Base-by-base conservation (phyloP, 306 rosid species). In the Prunus mira region DNA sequence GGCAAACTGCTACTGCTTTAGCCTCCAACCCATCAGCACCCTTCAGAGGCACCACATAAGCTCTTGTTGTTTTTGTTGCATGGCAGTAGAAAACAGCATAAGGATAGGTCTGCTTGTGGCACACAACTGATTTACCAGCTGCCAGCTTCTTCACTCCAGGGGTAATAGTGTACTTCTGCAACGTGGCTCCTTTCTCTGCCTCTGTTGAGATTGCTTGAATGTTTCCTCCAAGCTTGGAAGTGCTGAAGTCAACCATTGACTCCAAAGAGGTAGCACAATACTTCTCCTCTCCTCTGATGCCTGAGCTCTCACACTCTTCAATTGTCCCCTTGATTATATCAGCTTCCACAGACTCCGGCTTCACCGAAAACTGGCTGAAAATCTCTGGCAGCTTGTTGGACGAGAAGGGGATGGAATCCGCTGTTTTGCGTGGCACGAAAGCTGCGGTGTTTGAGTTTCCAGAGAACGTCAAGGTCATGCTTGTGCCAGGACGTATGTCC, bases 31-130 rank as follows among this genome's bases (percentile, higher is more conserved):
- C 91, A 50, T 86, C 83, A 3, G 63, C 88, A 13, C 89, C 91
- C 55, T 67, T 78, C 82, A 93, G 71, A 3, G 90, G 82, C 77
- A 93, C 92, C 34, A 61, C 70, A 43, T 81, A 91, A 65, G 85
- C 81, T 52, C 46, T 80, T 0, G 92, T 87, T 1, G 62, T 76
- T 46, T 79, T 76, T 0, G 88, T 82, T 8, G 86, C 76, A 66
- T 93, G 98, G 61, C 98, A 93, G 69, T 91, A 90, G 69, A 91
- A 93, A 2, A 93, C 91, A 2, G 91, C 98, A 47, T 89, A 91
- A 0, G 89, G 85, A 54, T 93, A 93, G 66, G 72, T 86, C 71
- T 86, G 91, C 34, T 89, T 90, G 61, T 93, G 97, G 60, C 98
- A 93, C 41, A 80, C 98, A 20, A 90, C 89, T 0, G 84, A 82